Conservation (phyloP, 306 rosid genomes). For the Trichosanthes cucumerina region DNA sequence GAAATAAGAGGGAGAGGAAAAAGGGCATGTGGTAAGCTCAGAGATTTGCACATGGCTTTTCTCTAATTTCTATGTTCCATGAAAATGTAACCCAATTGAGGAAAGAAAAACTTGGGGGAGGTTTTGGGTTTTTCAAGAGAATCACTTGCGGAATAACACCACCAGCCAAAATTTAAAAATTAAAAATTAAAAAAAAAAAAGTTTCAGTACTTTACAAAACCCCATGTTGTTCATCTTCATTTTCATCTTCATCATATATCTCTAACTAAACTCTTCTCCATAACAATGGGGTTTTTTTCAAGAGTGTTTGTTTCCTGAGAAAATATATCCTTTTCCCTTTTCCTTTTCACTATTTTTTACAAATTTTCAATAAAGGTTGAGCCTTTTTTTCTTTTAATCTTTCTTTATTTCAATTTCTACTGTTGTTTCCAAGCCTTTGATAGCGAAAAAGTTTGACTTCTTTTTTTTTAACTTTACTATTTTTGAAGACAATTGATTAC, state of each 20-base stretch:
- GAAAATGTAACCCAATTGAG: constrained; percentile 19
- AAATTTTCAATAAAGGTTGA: not conserved
- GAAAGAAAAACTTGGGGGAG: constrained; percentile 8
- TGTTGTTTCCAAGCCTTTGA: not conserved
- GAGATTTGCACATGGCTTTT: constrained; percentile 69
- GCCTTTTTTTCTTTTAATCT: not conserved
- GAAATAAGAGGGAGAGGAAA: not conserved
- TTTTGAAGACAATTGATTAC: constrained; percentile 2
- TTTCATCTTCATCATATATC: not conserved
- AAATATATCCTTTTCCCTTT: not conserved
- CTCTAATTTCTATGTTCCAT: constrained; percentile 39
- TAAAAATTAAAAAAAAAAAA: not conserved
- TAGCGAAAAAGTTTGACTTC: not conserved
- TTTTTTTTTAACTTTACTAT: constrained; percentile 18
- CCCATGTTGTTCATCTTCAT: not conserved
- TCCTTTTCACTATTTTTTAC: not conserved
- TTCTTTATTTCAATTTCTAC: not conserved
- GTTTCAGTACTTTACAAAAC: not conserved
- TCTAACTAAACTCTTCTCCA: not conserved
- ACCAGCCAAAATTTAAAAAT: constrained; percentile 20
- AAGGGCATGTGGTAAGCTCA: constrained; percentile 69
- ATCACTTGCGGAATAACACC: constrained; percentile 35
- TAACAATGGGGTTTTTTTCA: constrained; percentile 4
- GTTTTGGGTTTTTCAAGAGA: constrained; percentile 41
- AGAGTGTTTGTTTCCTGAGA: not conserved